A percentile compares a stretch with the other conserved stretches of the same genome.
phyloP scores from a whole-genome alignment of 2,329 filamentous ascomycete genomes.

The Aspergillus brasiliensis region DNA sequence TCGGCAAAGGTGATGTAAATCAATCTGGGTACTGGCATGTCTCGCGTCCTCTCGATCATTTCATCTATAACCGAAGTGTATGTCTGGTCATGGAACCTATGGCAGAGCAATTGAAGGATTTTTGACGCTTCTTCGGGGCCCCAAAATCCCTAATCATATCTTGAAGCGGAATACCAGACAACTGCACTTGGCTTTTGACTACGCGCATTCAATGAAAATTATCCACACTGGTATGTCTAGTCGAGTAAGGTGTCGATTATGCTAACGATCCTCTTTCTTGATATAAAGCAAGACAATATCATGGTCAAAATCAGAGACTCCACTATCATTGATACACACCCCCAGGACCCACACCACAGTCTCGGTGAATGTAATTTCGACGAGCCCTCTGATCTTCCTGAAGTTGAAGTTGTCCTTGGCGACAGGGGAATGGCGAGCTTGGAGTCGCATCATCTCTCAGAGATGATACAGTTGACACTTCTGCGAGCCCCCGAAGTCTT shows the following conservation, averaged over 20 bases:
- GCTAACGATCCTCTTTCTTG: background rate
- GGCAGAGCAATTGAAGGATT: slow-evolving; percentile 23
- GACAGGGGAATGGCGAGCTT: slow-evolving; percentile 31
- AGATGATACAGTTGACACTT: slow-evolving; percentile 26
- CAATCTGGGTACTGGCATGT: slow-evolving; percentile 26
- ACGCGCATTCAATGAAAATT: slow-evolving; percentile 23
- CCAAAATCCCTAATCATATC: slow-evolving; percentile 22
- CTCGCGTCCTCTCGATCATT: slow-evolving; percentile 26
- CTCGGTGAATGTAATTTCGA: slow-evolving; percentile 13
- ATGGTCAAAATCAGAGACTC: slow-evolving; percentile 12
- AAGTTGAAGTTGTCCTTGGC: slow-evolving; percentile 24
- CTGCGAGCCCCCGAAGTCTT: slow-evolving; percentile 34
- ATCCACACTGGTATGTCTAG: slow-evolving; percentile 24
- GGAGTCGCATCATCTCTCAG: slow-evolving; percentile 22
- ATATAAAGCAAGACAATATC: slow-evolving; percentile 14
- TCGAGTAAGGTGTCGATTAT: background rate
- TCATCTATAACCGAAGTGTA: slow-evolving; percentile 25
- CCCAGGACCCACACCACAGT: slow-evolving; percentile 12
- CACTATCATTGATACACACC: slow-evolving; percentile 15
- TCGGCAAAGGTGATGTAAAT: too few relatives aligned
- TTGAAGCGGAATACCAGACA: slow-evolving; percentile 25
- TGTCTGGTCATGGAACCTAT: slow-evolving; percentile 29
- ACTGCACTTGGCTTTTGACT: slow-evolving; percentile 28
- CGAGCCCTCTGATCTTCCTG: slow-evolving; percentile 8
- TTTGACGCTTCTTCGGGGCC: slow-evolving; percentile 13